Percentiles rank a stretch among this genome's conserved stretches.
Conservation (phyloP, 228 moss, liverwort and hornwort species). For the Sphagnum magellanicum region DNA sequence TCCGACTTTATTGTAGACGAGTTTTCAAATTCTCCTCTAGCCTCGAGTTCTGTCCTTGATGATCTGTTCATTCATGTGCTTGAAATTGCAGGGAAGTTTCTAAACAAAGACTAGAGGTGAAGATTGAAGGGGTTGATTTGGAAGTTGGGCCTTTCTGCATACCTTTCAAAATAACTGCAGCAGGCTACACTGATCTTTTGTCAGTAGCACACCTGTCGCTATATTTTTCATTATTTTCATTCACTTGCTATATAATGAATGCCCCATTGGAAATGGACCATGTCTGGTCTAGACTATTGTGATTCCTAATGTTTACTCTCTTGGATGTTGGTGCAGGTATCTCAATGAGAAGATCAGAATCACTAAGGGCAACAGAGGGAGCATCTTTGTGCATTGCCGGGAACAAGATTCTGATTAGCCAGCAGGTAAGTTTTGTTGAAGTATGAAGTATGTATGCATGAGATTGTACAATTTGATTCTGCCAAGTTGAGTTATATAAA, state of each 20-base stretch:
- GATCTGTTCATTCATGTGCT: not conserved
- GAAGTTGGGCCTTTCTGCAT: constrained; percentile 65
- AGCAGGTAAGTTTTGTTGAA: too few relatives aligned
- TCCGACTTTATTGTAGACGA: not conserved
- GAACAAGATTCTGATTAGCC: constrained; percentile 27
- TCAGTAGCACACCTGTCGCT: constrained; percentile 16
- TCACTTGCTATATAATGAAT: not conserved
- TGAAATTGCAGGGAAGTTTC: constrained; percentile 45
- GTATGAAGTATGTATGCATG: too few relatives aligned
- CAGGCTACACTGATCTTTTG: constrained; percentile 86
- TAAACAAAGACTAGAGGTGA: constrained; percentile 64
- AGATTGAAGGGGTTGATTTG: constrained; percentile 67
- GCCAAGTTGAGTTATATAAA: too few relatives aligned
- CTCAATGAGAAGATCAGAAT: constrained; percentile 75
- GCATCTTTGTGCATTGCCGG: constrained; percentile 75
- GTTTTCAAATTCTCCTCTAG: not conserved
- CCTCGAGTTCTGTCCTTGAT: not conserved
- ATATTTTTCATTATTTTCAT: not conserved
- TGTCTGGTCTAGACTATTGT: not conserved
- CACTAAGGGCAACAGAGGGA: constrained; percentile 72
- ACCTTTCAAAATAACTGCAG: constrained; percentile 69
- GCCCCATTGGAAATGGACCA: not conserved
- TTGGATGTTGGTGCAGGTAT: constrained; percentile 40
- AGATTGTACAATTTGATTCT: too few relatives aligned
- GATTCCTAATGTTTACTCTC: not conserved